A percentile compares a stretch with the other conserved stretches of the same genome.
phyloP scores from a whole-genome alignment of 306 rosid genomes.

The Luffa aegyptiaca region DNA sequence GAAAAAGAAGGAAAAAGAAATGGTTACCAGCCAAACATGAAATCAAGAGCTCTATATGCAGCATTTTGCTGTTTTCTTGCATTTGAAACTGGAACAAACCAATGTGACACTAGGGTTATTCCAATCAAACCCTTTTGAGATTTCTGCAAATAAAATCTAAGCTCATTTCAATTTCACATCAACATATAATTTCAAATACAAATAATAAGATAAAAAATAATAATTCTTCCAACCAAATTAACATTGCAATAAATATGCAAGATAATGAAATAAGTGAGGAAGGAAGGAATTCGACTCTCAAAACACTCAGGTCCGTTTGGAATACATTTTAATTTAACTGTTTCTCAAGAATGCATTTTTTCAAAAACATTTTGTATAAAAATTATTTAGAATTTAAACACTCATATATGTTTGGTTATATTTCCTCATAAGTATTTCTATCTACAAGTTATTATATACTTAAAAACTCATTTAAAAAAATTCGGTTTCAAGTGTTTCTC shows the following conservation, averaged over 20 bases:
- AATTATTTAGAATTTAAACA: no score
- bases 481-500: no score
- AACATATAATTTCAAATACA: not conserved
- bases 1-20: not conserved
- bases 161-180: not conserved
- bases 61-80: slow-evolving; percentile 21
- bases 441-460: no score
- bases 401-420: no score
- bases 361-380: no score
- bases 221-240: not conserved
- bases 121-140: slow-evolving; percentile 56
- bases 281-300: no score
- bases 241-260: no score
- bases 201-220: not conserved
- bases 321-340: no score
- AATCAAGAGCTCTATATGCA: slow-evolving; percentile 40
- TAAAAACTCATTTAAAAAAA: no score
- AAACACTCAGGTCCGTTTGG: no score
- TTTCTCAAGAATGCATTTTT: no score
- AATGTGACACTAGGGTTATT: slow-evolving; percentile 26
- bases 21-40: slow-evolving; percentile 57
- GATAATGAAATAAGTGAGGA: not conserved
- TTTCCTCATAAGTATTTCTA: no score
- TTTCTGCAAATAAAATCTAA: slow-evolving; percentile 17
- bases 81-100: slow-evolving; percentile 37